phyloP scores from a whole-genome alignment of 2,329 filamentous ascomycete genomes.

The Xylaria sp. region DNA sequence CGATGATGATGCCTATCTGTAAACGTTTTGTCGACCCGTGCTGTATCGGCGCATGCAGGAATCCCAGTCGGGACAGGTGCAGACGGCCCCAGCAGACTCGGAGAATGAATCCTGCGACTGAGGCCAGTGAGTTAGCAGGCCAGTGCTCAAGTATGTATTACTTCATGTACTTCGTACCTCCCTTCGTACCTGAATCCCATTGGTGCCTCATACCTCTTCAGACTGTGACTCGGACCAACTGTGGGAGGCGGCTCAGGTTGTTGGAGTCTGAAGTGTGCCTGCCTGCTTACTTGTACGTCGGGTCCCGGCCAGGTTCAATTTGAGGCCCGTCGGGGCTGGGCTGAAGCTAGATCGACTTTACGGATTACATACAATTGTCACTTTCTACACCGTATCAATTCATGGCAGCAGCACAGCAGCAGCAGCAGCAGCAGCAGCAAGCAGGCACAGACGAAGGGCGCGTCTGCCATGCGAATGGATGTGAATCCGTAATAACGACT shows the following conservation, averaged over 20 bases:
- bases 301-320: background rate
- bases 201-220: background rate
- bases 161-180: background rate
- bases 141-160: background rate
- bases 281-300: background rate
- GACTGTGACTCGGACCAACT: background rate
- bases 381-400: background rate
- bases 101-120: background rate
- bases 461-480: no score
- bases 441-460: no score
- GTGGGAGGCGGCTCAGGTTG: background rate
- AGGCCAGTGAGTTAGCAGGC: background rate
- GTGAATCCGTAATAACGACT: no score
- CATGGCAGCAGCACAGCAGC: no score
- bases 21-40: no score
- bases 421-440: no score
- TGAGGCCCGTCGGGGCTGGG: background rate
- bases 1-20: no score
- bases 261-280: background rate
- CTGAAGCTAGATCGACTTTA: background rate
- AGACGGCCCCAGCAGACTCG: background rate
- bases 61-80: background rate
- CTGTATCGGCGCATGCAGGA: background rate
- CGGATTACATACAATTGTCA: background rate
- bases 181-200: background rate